Evolutionary conservation across 1,284 basidiomycete genomes (phyloP).

Genomic region (Cryptococcus depauperatus): DNA sequence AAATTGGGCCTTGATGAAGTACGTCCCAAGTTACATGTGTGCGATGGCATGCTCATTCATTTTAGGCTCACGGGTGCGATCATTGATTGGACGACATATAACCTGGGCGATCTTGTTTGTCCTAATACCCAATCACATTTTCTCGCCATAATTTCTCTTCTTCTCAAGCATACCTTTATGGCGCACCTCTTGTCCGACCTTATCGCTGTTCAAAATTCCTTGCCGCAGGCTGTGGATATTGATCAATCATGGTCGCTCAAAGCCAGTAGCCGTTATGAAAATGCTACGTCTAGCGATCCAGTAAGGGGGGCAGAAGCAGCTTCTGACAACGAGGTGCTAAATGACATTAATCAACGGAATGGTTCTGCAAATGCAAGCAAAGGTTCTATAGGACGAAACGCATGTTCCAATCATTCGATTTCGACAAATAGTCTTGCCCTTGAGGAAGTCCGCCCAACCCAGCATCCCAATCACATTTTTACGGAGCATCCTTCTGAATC

Average conservation of each 20-base stretch:
- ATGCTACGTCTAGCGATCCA: conserved; percentile 8
- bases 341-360: not conserved
- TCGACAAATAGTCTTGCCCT: conserved; percentile 15
- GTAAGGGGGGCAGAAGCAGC: conserved; percentile 11
- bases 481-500: not conserved
- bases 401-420: conserved; percentile 2
- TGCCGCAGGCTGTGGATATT: conserved; percentile 25
- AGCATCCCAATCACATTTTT: not conserved
- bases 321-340: not conserved
- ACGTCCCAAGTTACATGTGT: conserved; percentile 5
- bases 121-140: conserved; percentile 21
- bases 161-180: conserved; percentile 35
- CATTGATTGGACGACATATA: conserved; percentile 35
- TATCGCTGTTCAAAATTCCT: conserved; percentile 22
- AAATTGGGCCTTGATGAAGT: conserved; percentile 41
- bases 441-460: not conserved
- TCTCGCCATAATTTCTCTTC: conserved; percentile 25
- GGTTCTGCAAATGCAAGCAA: too few species aligned
- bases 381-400: not conserved
- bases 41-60: too few species aligned
- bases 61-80: conserved; percentile 37
- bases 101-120: conserved; percentile 40
- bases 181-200: conserved; percentile 39
- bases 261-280: not conserved
- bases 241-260: conserved; percentile 37